phyloP scores from a whole-genome alignment of 768 basidiomycete genomes.

The Lactarius sp. region DNA sequence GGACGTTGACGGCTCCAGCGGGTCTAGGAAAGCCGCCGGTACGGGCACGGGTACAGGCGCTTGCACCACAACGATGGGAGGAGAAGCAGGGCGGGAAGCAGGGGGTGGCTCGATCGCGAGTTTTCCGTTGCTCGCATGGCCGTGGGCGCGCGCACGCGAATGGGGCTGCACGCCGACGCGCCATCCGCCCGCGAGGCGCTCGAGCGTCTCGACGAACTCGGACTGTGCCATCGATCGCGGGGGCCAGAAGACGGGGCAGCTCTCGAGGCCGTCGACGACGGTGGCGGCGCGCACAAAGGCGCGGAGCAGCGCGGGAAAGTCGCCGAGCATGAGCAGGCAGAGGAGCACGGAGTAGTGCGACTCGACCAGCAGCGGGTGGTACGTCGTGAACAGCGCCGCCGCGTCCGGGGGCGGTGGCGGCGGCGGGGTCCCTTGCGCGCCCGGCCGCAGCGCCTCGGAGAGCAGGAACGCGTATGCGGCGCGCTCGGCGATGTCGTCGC shows the following conservation, averaged over 20 bases:
- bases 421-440: conserved; percentile 40
- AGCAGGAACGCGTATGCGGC: conserved; percentile 65
- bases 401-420: conserved; percentile 36
- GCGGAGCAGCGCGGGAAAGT: conserved; percentile 57
- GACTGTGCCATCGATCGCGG: conserved; percentile 88
- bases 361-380: conserved; percentile 86
- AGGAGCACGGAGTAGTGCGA: conserved; percentile 78
- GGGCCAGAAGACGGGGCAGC: conserved; percentile 83
- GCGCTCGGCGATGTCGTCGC: conserved; percentile 45
- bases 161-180: conserved; percentile 56
- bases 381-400: conserved; percentile 75
- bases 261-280: conserved; percentile 77
- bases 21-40: conserved; percentile 16
- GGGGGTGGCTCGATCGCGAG: conserved; percentile 40
- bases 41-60: neutral
- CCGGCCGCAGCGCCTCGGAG: conserved; percentile 63
- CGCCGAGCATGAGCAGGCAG: conserved; percentile 71
- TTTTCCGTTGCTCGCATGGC: conserved; percentile 34
- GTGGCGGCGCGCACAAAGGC: conserved; percentile 62
- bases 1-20: conserved; percentile 29
- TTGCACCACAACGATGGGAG: conserved; percentile 11
- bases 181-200: conserved; percentile 78
- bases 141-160: conserved; percentile 35
- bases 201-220: conserved; percentile 81
- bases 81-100: conserved; percentile 24